Percentiles rank a stretch among this genome's conserved stretches.
These are phyloP conservation scores for Epichloe hybrida DNA, from an alignment of 2,329 filamentous ascomycete genomes.

Conservation along the genomic window DNA sequence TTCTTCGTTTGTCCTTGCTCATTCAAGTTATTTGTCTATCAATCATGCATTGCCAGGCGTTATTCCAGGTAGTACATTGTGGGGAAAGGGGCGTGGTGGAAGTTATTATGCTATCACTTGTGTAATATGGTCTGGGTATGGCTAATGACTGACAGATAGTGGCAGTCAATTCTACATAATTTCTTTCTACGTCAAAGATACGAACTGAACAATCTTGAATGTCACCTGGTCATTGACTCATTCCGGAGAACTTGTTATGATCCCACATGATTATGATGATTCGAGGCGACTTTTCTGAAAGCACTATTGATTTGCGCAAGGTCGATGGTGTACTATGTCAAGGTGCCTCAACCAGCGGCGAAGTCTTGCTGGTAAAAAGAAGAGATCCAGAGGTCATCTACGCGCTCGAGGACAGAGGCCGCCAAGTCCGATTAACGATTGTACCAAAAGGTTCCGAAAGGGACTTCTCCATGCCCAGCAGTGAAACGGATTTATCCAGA, in stretches of 20 bases:
- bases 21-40: background rate
- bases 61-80: background rate
- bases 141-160: background rate
- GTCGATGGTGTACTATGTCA: background rate
- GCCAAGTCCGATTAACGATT: too few species aligned
- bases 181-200: background rate
- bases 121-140: background rate
- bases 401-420: too few species aligned
- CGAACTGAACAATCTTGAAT: background rate
- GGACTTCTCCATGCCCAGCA: too few species aligned
- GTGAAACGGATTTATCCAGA: too few species aligned
- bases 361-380: too few species aligned
- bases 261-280: too few species aligned
- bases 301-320: background rate
- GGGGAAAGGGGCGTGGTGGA: background rate
- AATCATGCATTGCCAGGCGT: constrained; percentile 5
- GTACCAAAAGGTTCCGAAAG: too few species aligned
- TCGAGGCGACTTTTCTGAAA: too few species aligned
- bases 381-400: too few species aligned
- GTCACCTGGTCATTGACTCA: background rate
- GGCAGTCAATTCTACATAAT: background rate
- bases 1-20: background rate
- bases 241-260: background rate
- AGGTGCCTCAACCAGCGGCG: too few species aligned
- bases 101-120: background rate